Evolutionary conservation across 192 early-diverging fungal species (phyloP).

Genomic region (Backusella tarrabulga): DNA sequence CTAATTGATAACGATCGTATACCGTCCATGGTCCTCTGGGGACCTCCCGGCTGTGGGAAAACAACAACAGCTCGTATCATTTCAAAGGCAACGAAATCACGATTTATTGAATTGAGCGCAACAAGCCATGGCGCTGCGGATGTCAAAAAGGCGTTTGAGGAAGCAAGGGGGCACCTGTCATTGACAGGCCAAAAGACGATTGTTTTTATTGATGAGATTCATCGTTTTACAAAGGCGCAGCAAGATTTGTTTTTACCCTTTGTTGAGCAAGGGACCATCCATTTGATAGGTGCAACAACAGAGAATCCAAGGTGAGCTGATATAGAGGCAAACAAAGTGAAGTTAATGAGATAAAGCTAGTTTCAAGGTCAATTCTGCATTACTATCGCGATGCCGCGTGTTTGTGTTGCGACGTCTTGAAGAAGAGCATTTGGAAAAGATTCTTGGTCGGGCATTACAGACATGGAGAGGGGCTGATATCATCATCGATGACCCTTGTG

Average conservation of each 20-base stretch:
- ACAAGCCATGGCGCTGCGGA: slow-evolving; percentile 57
- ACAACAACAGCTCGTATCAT: slow-evolving; percentile 44
- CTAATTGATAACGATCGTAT: slow-evolving; percentile 68
- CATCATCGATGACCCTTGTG: slow-evolving; percentile 21
- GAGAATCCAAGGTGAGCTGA: slow-evolving; percentile 61
- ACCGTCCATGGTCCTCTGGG: slow-evolving; percentile 82
- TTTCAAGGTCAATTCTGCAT: slow-evolving; percentile 79
- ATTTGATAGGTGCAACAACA: slow-evolving; percentile 73
- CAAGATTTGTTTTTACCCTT: slow-evolving; percentile 83
- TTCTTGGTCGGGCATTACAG: slow-evolving; percentile 56
- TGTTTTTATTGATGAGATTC: slow-evolving; percentile 87
- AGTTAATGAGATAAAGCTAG: not conserved
- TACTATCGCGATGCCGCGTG: slow-evolving; percentile 79
- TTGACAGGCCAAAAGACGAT: slow-evolving; percentile 64
- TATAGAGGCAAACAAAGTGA: not conserved
- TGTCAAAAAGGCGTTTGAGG: slow-evolving; percentile 69
- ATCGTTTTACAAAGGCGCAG: slow-evolving; percentile 87
- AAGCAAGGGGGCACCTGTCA: slow-evolving; percentile 55
- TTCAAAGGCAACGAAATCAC: slow-evolving; percentile 44
- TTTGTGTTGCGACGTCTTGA: slow-evolving; percentile 70
- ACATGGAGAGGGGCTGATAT: slow-evolving; percentile 36
- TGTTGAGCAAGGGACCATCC: slow-evolving; percentile 73
- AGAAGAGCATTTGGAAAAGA: slow-evolving; percentile 54
- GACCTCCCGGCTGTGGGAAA: slow-evolving; percentile 37
- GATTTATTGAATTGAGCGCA: slow-evolving; percentile 50